Evolutionary conservation across 2,329 filamentous ascomycete genomes (phyloP).

Genomic region (Trichoderma citrinoviride): DNA sequence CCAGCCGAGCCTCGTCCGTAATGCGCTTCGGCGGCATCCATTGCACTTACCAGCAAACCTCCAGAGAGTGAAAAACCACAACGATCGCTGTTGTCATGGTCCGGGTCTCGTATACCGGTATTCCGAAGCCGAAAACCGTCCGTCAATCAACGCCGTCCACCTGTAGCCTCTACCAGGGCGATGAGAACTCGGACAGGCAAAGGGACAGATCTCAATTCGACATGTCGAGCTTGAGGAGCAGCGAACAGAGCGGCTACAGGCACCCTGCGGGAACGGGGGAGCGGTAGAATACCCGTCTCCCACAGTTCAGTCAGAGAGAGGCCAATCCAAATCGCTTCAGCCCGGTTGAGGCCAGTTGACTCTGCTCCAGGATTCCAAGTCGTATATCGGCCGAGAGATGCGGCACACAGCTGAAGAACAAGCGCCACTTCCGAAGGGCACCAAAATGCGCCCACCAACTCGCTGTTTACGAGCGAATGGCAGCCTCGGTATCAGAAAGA

Average conservation of each 20-base stretch:
- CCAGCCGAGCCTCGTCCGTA: not conserved
- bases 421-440: not conserved
- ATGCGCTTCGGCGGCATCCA: slow-evolving; percentile 4
- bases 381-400: not conserved
- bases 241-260: not conserved
- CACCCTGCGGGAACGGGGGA: not conserved
- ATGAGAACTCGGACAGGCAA: not conserved
- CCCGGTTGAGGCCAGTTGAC: not conserved
- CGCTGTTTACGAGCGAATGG: not conserved
- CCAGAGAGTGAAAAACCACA: not conserved
- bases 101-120: not conserved
- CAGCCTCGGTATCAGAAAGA: slow-evolving; percentile 2
- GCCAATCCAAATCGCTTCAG: not conserved
- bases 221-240: not conserved
- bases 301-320: not conserved
- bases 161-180: not conserved
- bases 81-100: not conserved
- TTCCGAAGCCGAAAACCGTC: not conserved
- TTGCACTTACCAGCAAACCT: not conserved
- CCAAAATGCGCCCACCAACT: not conserved
- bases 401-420: not conserved
- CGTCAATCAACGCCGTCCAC: not conserved
- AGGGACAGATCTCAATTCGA: not conserved
- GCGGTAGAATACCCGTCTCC: not conserved
- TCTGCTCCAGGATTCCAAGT: not conserved